phyloP scores from a whole-genome alignment of 345 rosid genomes.

The Alliaria petiolata region DNA sequence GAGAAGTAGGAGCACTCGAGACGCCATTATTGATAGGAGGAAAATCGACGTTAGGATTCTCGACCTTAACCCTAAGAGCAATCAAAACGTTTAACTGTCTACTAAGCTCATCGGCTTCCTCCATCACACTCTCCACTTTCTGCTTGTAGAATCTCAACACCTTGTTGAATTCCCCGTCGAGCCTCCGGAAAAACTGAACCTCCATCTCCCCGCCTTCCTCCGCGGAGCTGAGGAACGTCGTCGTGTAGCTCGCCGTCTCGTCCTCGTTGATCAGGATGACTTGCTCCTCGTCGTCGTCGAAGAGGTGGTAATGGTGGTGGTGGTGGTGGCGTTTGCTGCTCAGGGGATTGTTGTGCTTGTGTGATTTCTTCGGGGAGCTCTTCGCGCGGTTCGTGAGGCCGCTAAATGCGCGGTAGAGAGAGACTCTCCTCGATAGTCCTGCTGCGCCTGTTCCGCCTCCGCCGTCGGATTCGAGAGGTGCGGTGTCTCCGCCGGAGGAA shows the following conservation, averaged over 20 bases:
- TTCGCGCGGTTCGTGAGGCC: conserved; percentile 45
- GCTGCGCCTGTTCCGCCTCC: neutral
- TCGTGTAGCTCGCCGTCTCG: conserved; percentile 21
- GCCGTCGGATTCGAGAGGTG: neutral
- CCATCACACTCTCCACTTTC: conserved; percentile 47
- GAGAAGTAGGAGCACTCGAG: conserved; percentile 24
- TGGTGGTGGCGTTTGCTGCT: conserved; percentile 21
- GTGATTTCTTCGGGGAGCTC: conserved; percentile 29
- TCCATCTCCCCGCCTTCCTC: conserved; percentile 62
- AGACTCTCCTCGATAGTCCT: conserved; percentile 20
- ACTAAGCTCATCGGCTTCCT: conserved; percentile 67
- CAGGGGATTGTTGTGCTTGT: conserved; percentile 8
- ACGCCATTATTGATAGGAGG: conserved; percentile 4
- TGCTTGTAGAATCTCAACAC: conserved; percentile 49
- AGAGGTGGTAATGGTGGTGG: conserved; percentile 17
- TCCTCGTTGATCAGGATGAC: conserved; percentile 45
- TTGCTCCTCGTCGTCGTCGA: conserved; percentile 50
- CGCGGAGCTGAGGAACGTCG: conserved; percentile 45
- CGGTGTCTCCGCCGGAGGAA: conserved; percentile 6
- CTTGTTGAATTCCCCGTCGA: conserved; percentile 72
- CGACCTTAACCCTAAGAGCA: conserved; percentile 65
- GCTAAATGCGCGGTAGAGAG: conserved; percentile 70
- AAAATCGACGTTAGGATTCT: conserved; percentile 37
- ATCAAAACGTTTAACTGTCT: conserved; percentile 75
- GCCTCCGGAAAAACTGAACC: conserved; percentile 49